phyloP scores from a whole-genome alignment of 1,284 basidiomycete genomes.

The Malassezia sp. region DNA sequence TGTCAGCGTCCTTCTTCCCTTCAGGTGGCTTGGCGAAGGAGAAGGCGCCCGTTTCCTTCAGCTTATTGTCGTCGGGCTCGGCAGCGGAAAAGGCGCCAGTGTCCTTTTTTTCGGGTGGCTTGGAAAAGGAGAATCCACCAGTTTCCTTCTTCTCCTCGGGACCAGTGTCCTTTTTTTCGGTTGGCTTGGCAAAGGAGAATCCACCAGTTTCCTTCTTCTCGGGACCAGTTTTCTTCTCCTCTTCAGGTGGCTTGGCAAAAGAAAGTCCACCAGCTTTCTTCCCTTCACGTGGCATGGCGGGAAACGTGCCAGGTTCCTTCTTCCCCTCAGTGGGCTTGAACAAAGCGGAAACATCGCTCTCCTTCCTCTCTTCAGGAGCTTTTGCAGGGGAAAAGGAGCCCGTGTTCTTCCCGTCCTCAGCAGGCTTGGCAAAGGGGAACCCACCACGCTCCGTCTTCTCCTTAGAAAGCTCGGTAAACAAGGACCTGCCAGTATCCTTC shows the following conservation, averaged over 20 bases:
- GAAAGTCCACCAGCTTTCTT: not conserved
- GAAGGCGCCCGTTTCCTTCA: not conserved
- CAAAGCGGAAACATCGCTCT: not conserved
- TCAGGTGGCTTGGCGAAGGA: slow-evolving; percentile 13
- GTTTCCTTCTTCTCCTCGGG: slow-evolving; percentile 6
- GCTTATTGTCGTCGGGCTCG: slow-evolving; percentile 5
- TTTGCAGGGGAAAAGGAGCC: slow-evolving; percentile 1
- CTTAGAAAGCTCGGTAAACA: no score
- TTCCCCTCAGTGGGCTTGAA: not conserved
- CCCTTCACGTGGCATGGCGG: not conserved
- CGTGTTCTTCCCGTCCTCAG: not conserved
- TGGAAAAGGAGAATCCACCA: not conserved
- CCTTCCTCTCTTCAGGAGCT: not conserved
- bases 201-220: not conserved
- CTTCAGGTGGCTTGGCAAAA: not conserved
- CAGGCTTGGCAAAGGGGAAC: not conserved
- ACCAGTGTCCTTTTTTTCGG: slow-evolving; percentile 4
- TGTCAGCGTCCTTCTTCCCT: not conserved
- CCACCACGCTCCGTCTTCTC: not conserved
- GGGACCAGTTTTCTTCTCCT: not conserved
- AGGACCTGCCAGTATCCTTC: not conserved
- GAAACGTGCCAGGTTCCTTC: not conserved
- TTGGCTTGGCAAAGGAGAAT: slow-evolving; percentile 16
- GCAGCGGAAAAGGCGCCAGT: slow-evolving; percentile 12
- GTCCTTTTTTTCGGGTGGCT: not conserved